A percentile compares a stretch with the other conserved stretches of the same genome.
Evolutionary conservation across 2,329 filamentous ascomycete genomes (phyloP).

Genomic region (Aureobasidium leucospermi): DNA sequence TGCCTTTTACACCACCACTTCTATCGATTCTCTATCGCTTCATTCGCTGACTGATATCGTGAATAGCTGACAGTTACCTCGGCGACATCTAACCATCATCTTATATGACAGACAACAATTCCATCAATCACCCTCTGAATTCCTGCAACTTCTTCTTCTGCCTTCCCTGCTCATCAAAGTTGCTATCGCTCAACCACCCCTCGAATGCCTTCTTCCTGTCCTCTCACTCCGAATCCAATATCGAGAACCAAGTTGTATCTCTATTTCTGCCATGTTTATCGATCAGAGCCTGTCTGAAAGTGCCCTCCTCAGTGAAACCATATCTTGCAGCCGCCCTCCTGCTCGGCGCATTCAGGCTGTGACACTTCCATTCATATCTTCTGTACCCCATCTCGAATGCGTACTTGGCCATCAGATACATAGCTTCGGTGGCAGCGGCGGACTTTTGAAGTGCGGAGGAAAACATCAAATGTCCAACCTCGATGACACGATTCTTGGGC

Average conservation of each 20-base stretch:
- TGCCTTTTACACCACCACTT: neutral
- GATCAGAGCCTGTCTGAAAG: slow-evolving; percentile 56
- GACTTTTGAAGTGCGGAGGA: slow-evolving; percentile 47
- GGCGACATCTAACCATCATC: neutral
- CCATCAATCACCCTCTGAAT: slow-evolving; percentile 20
- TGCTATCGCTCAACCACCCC: slow-evolving; percentile 46
- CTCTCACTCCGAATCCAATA: slow-evolving; percentile 53
- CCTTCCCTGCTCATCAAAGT: slow-evolving; percentile 48
- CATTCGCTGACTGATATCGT: neutral
- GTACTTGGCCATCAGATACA: slow-evolving; percentile 49
- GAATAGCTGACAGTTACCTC: neutral
- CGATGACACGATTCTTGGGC: slow-evolving; percentile 43
- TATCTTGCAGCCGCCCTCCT: slow-evolving; percentile 47
- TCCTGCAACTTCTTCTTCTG: slow-evolving; percentile 43
- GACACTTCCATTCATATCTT: slow-evolving; percentile 59
- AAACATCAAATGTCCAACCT: slow-evolving; percentile 52
- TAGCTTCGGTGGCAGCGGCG: slow-evolving; percentile 49
- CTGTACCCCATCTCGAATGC: slow-evolving; percentile 50
- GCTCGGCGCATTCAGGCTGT: slow-evolving; percentile 50
- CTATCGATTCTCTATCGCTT: neutral
- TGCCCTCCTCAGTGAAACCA: slow-evolving; percentile 53
- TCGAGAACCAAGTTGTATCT: slow-evolving; percentile 55
- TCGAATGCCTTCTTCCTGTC: slow-evolving; percentile 40
- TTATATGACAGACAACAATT: neutral
- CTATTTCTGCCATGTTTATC: slow-evolving; percentile 46